Percentiles rank a stretch among this genome's conserved stretches.
Conservation (phyloP, 495 filamentous ascomycete species). For the Neurospora cerealis region DNA sequence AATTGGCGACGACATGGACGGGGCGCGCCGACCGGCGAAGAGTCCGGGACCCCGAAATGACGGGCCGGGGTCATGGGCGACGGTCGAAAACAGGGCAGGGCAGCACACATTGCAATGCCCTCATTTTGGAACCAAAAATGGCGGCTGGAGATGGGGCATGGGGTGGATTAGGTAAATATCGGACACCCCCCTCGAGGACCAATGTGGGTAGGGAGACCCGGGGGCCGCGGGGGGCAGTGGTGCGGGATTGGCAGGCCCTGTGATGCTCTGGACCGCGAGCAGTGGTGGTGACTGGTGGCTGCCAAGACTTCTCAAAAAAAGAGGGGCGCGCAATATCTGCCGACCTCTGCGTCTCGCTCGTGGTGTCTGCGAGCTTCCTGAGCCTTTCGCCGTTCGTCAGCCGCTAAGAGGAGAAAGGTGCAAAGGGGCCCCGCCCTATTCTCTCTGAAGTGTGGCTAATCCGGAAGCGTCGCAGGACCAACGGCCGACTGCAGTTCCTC, state of each 20-base stretch:
- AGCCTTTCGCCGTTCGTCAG: not conserved
- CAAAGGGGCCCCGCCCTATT: not conserved
- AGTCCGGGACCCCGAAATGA: not conserved
- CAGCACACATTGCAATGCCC: not conserved
- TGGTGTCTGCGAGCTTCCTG: not conserved
- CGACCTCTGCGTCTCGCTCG: not conserved
- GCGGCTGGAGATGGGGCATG: not conserved
- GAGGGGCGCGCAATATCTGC: not conserved
- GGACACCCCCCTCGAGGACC: not conserved
- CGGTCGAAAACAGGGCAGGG: not conserved
- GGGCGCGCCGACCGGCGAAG: not conserved
- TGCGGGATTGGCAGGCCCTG: not conserved
- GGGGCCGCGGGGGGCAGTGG: not conserved
- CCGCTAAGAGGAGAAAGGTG: not conserved
- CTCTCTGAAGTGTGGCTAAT: not conserved
- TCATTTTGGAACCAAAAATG: not conserved
- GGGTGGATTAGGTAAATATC: not conserved
- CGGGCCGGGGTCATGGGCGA: not conserved
- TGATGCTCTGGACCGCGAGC: not conserved
- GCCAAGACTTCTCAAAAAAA: not conserved
- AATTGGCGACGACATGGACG: not conserved
- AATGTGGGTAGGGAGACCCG: not conserved
- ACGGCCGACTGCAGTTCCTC: not conserved
- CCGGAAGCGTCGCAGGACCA: not conserved
- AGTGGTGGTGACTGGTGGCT: not conserved